phyloP scores from a whole-genome alignment of 2,329 filamentous ascomycete species.

The Chaetomiaceae sp. region DNA sequence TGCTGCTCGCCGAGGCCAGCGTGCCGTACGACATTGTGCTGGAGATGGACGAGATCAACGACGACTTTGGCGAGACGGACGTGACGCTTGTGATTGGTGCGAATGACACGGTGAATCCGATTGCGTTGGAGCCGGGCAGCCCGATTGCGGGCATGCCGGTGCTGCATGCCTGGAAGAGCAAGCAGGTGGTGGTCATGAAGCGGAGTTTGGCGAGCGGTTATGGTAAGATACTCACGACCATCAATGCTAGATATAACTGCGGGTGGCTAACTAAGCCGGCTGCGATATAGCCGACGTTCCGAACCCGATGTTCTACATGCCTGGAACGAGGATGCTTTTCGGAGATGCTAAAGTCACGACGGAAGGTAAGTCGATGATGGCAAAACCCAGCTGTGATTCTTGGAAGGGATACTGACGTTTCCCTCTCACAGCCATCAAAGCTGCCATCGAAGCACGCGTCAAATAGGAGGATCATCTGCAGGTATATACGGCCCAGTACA shows the following conservation, averaged over 20 bases:
- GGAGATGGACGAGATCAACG: constrained; percentile 96
- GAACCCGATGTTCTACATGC: constrained; percentile 93
- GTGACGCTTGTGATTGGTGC: constrained; percentile 85
- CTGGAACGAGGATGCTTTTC: constrained; percentile 85
- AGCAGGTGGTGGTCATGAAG: constrained; percentile 92
- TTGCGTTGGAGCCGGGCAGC: constrained; percentile 76
- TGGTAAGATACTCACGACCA: constrained; percentile 47
- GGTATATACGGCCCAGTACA: constrained; percentile 9
- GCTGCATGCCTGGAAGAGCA: constrained; percentile 88
- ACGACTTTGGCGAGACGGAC: constrained; percentile 82
- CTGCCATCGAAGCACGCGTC: constrained; percentile 30
- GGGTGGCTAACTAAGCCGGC: neutral
- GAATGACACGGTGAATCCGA: constrained; percentile 90
- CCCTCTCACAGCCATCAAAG: constrained; percentile 29
- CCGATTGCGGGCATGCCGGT: constrained; percentile 92
- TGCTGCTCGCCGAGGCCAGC: constrained; percentile 79
- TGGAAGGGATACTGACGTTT: too few relatives aligned
- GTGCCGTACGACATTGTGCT: constrained; percentile 90
- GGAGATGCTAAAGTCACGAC: constrained; percentile 82
- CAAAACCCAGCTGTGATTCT: too few relatives aligned
- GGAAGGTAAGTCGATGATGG: constrained; percentile 56
- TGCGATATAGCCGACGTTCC: constrained; percentile 68
- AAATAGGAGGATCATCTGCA: constrained; percentile 19
- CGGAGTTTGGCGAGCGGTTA: constrained; percentile 84
- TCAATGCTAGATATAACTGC: too few relatives aligned